These are phyloP conservation scores for Lecanicillium sp. DNA, from an alignment of 2,329 filamentous ascomycete species.

Conservation along the genomic window DNA sequence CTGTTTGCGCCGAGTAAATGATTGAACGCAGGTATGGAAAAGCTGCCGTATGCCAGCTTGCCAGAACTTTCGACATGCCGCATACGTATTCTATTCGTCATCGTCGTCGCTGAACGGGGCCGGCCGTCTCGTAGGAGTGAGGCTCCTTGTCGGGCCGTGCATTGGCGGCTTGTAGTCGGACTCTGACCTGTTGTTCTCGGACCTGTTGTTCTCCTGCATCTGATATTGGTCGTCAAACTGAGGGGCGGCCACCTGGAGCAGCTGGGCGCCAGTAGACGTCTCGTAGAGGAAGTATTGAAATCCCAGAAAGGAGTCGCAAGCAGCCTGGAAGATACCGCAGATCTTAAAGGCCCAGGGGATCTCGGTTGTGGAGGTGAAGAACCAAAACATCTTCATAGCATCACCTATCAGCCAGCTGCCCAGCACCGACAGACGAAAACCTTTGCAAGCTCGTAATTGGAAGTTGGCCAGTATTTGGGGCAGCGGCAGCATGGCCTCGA, in stretches of 20 bases:
- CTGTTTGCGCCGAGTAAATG: too few relatives aligned
- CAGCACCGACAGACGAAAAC: slow-evolving; percentile 68
- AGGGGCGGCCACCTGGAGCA: slow-evolving; percentile 14
- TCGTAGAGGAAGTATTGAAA: slow-evolving; percentile 65
- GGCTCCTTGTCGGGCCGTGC: slow-evolving; percentile 24
- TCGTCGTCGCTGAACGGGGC: slow-evolving; percentile 27
- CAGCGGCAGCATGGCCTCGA: slow-evolving; percentile 75
- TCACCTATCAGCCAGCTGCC: slow-evolving; percentile 74
- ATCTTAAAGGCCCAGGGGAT: slow-evolving; percentile 76
- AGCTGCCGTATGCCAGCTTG: slow-evolving; percentile 4
- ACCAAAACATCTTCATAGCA: slow-evolving; percentile 82
- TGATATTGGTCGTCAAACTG: slow-evolving; percentile 26
- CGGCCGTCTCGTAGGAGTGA: slow-evolving; percentile 30
- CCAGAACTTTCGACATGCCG: slow-evolving; percentile 4
- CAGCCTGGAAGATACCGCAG: slow-evolving; percentile 73
- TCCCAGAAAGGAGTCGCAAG: slow-evolving; percentile 66
- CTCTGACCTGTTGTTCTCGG: slow-evolving; percentile 21
- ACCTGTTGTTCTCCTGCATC: slow-evolving; percentile 24
- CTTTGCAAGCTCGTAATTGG: slow-evolving; percentile 61
- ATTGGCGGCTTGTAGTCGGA: slow-evolving; percentile 21
- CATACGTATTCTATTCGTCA: slow-evolving; percentile 14
- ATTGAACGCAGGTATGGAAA: background rate
- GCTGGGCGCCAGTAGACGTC: slow-evolving; percentile 7
- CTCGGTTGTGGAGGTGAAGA: slow-evolving; percentile 60
- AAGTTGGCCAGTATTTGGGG: slow-evolving; percentile 70